Conservation (phyloP, 352 stramenopile genomes). For the Blastocystis sp. region DNA sequence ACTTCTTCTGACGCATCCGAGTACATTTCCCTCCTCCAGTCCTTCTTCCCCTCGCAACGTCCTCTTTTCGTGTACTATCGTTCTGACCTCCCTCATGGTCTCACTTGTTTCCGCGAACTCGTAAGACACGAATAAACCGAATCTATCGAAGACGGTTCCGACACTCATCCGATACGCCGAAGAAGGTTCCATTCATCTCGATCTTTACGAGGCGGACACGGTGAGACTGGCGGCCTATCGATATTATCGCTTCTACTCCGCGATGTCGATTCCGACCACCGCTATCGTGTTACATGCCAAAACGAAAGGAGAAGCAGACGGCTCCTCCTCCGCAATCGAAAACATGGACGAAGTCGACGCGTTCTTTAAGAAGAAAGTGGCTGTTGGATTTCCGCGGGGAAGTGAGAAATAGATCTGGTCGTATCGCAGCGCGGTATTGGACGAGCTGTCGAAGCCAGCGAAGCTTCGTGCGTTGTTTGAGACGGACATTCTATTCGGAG, state of each 20-base stretch:
- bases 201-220: constrained; percentile 31
- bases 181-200: constrained; percentile 24
- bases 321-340: background rate
- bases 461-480: constrained; percentile 6
- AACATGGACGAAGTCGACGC: constrained; percentile 11
- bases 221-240: background rate
- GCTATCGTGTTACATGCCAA: constrained; percentile 8
- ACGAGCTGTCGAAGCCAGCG: background rate
- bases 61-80: background rate
- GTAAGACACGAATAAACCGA: background rate
- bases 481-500: constrained; percentile 30
- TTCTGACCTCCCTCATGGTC: background rate
- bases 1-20: background rate
- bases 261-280: background rate
- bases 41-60: background rate
- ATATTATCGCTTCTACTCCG: background rate
- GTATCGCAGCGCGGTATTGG: background rate
- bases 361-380: constrained; percentile 40
- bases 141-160: background rate
- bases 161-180: constrained; percentile 15
- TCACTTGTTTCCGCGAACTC: constrained; percentile 26
- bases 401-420: constrained; percentile 8
- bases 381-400: background rate
- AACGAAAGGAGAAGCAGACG: background rate
- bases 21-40: constrained; percentile 24